Percentiles rank a stretch among this genome's conserved stretches.
phyloP scores from a whole-genome alignment of 2,329 filamentous ascomycete genomes.

The Xylariaceae sp. region DNA sequence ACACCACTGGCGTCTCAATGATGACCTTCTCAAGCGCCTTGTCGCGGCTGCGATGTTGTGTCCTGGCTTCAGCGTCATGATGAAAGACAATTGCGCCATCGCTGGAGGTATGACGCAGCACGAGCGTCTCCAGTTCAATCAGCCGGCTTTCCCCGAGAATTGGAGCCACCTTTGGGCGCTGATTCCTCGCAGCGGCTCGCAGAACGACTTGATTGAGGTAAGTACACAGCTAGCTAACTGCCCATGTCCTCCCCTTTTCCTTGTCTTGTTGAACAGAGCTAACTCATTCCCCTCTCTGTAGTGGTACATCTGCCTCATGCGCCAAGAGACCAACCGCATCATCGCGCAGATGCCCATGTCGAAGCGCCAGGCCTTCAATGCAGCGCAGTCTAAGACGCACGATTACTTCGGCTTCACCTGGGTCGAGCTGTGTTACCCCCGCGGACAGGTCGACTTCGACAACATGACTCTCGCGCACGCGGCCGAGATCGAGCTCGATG shows the following conservation, averaged over 20 bases:
- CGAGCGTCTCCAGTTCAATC: slow-evolving; percentile 38
- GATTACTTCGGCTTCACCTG: slow-evolving; percentile 52
- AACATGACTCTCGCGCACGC: slow-evolving; percentile 45
- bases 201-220: slow-evolving; percentile 54
- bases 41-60: slow-evolving; percentile 51
- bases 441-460: slow-evolving; percentile 42
- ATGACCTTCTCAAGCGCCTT: slow-evolving; percentile 51
- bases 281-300: slow-evolving; percentile 27
- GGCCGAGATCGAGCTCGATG: slow-evolving; percentile 43
- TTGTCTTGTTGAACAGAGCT: slow-evolving; percentile 1
- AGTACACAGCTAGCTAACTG: slow-evolving; percentile 20
- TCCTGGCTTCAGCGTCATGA: slow-evolving; percentile 56
- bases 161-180: slow-evolving; percentile 54
- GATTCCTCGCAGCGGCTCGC: slow-evolving; percentile 43
- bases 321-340: slow-evolving; percentile 46
- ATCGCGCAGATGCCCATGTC: slow-evolving; percentile 38
- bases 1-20: slow-evolving; percentile 41
- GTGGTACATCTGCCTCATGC: slow-evolving; percentile 56
- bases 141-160: slow-evolving; percentile 43
- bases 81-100: slow-evolving; percentile 56
- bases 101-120: slow-evolving; percentile 35
- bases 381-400: slow-evolving; percentile 29
- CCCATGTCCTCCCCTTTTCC: neutral
- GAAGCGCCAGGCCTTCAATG: slow-evolving; percentile 38
- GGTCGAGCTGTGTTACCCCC: slow-evolving; percentile 42